Evolutionary conservation across 257 asterid species (phyloP), one percentile per base, ranked within the genome.

Genomic region (Solanum medicagineum): DNA sequence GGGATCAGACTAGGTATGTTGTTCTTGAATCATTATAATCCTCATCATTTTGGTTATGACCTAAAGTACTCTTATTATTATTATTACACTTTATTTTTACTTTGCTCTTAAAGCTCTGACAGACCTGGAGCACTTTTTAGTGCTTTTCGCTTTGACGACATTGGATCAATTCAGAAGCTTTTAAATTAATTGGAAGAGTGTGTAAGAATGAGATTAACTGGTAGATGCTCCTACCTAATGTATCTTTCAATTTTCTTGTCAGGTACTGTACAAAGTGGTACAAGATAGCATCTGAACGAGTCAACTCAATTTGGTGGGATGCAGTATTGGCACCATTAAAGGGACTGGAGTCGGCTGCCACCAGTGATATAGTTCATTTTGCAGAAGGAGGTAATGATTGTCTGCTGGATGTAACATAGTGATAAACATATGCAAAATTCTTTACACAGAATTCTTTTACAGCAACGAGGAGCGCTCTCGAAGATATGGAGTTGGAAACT

Each of bases 401-500:
- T 62, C 42, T 85, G 65, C 85, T 24, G 55, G 83, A 79, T 86
- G 47, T 84, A 86, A 55, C 24, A 66, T 73, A 10, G 69, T 65
- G 89, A 81, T 40, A 70, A 82, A 89, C 83, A 55, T 44, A 56
- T 65, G 57, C 26, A 60, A 84, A 57, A 81, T 73, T 87, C 69
- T 84, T 49, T 77, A 20, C 11, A 57, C 68, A 36, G 73, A 89
- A 77, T 88, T 80, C 90, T 57, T 62, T 70, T 84, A 84, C 86
- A 26, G 87, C 90, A 53, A 88, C 89, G 62, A 92, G 93, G 89
- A 90, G 95, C 88, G 88, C 93, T 80, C 89, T 96, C 69, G 98
- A 96, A 92, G 99, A 96, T 81, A 91, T 95, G 94, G 99, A 96
- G 93, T 91, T 96, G 88, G 95, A 92, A 90, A 96, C 97, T 77